Evolutionary conservation across 768 basidiomycete species (phyloP).

Genomic region (Amanita exitialis): DNA sequence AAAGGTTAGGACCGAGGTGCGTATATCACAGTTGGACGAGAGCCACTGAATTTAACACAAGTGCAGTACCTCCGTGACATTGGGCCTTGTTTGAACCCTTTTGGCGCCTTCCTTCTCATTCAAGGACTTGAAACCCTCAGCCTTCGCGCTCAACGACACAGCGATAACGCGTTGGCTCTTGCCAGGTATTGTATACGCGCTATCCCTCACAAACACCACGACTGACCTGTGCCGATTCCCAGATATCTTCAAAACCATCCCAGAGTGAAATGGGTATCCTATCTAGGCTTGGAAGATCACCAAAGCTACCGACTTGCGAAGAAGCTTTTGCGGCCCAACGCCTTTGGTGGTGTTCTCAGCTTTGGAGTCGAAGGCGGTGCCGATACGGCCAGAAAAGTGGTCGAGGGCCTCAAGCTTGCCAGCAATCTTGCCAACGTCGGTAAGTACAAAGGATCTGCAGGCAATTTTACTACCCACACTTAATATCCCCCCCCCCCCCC

Average conservation of each 20-base stretch:
- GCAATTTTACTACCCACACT: neutral
- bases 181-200: conserved; percentile 31
- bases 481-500: neutral
- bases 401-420: conserved; percentile 63
- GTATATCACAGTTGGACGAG: neutral
- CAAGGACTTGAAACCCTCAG: conserved; percentile 74
- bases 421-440: conserved; percentile 70
- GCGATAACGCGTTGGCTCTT: conserved; percentile 58
- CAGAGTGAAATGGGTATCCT: conserved; percentile 68
- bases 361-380: conserved; percentile 64
- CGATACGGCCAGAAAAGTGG: conserved; percentile 42
- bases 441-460: conserved; percentile 14
- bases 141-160: conserved; percentile 62
- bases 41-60: no score
- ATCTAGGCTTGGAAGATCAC: conserved; percentile 61
- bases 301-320: conserved; percentile 48
- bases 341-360: conserved; percentile 66
- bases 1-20: conserved; percentile 47
- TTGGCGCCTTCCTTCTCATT: conserved; percentile 65
- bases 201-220: neutral
- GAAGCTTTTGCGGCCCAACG: conserved; percentile 39
- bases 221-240: conserved; percentile 8
- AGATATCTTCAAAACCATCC: conserved; percentile 56
- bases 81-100: conserved; percentile 58
- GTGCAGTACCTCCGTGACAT: conserved; percentile 51